Evolutionary conservation across 2,329 filamentous ascomycete genomes (phyloP), one percentile per base, ranked within the genome.

Genomic region (Cadophora luteo-olivacea): DNA sequence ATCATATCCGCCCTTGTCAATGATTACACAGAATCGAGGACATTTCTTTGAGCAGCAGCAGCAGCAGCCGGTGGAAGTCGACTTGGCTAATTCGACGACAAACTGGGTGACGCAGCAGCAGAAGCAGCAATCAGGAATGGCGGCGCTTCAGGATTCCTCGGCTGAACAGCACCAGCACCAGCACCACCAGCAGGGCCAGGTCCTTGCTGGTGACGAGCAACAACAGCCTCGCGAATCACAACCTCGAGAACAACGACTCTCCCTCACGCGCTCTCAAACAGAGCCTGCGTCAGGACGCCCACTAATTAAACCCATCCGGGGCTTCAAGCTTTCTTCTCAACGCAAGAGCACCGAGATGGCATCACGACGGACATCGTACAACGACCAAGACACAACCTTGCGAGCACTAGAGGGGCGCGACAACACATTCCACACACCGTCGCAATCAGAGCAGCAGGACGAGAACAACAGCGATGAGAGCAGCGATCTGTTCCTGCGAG

Each of bases 381-480:
- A 69, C 62, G 77, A 75, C 29, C 68, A 70, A 4, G 76, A 78
- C 51, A 70, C 65, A 48, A 76, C 77, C 14, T 57, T 78, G 52
- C 69, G 71, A 55, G 73, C 73, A 25, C 63, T 75, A 38, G 76
- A 77, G 22, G 73, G 74, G 25, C 72, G 68, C 51, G 60, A 69
- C 22, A 63, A 36, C 62, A 63, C 60, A 64, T 68, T 49, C 65
- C 70, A 52, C 36, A 48, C 54, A 29, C 45, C 65, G 32, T 60
- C 68, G 51, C 70, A 71, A 11, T 32, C 29, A 14, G 73, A 74
- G 22, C 70, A 67, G 36, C 76, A 77, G 41, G 75, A 77, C 41
- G 74, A 76, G 36, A 71, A 73, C n/a, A 71, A 71, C 45, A 77
- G 74, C 61, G 77, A 78, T 67, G 76, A 77, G 25, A 75, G 74